These are phyloP conservation scores for Seminavis robusta DNA, from an alignment of 108 stramenopile genomes.

Conservation along the genomic window DNA sequence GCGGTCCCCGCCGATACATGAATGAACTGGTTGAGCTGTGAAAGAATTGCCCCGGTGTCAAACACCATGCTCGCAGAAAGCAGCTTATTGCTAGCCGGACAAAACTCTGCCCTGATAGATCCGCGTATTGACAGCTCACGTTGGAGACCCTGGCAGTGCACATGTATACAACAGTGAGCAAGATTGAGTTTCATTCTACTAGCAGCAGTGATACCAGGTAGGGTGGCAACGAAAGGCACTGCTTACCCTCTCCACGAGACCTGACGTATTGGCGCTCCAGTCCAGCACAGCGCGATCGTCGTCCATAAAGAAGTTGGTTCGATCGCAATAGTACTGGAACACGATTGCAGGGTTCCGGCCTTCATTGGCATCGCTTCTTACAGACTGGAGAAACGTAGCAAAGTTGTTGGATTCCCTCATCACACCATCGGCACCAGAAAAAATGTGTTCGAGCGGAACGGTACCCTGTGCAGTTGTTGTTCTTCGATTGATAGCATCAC, in stretches of 20 bases:
- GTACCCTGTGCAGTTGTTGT: slow-evolving; percentile 56
- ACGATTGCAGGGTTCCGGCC: slow-evolving; percentile 19
- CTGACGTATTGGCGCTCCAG: slow-evolving; percentile 53
- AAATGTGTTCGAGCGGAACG: slow-evolving; percentile 56
- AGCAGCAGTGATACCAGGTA: background rate
- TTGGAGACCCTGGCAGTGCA: slow-evolving; percentile 21
- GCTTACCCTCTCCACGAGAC: slow-evolving; percentile 38
- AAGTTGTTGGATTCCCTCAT: slow-evolving; percentile 64
- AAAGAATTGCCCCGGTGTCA: slow-evolving; percentile 50
- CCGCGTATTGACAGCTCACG: slow-evolving; percentile 60
- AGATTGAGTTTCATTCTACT: background rate
- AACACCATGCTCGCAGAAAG: slow-evolving; percentile 63
- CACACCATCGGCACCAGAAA: slow-evolving; percentile 54
- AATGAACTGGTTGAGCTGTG: slow-evolving; percentile 46
- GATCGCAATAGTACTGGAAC: slow-evolving; percentile 58
- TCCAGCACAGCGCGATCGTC: slow-evolving; percentile 63
- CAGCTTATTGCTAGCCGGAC: slow-evolving; percentile 84
- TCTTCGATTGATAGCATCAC: too few relatives aligned
- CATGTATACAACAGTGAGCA: background rate
- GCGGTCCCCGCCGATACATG: background rate
- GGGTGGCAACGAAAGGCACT: background rate
- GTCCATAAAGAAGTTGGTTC: slow-evolving; percentile 80
- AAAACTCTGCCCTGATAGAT: slow-evolving; percentile 54
- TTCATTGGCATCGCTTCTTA: slow-evolving; percentile 18
- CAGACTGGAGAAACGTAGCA: slow-evolving; percentile 49